Evolutionary conservation across 257 asterid genomes (phyloP).

Genomic region (Solanum tacnaense): DNA sequence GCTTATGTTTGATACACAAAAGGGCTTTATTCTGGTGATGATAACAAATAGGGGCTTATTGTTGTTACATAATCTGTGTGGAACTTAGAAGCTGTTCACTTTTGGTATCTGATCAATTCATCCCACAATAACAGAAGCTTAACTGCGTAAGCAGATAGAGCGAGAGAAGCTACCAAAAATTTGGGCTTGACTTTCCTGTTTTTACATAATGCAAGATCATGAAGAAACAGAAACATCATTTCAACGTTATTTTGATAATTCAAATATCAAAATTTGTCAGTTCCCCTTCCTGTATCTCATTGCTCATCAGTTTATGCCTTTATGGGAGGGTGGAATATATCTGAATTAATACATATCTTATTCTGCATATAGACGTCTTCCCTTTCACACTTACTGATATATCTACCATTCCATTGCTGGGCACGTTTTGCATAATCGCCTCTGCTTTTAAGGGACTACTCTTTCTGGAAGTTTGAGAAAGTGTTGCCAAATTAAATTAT

Average conservation of each 20-base stretch:
- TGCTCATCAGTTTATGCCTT: neutral
- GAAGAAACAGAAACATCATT: neutral
- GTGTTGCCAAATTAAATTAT: neutral
- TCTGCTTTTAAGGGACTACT: neutral
- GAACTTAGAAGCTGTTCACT: neutral
- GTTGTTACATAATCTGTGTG: neutral
- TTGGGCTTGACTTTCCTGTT: neutral
- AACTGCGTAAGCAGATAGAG: neutral
- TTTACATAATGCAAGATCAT: neutral
- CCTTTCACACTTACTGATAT: neutral
- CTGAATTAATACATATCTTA: neutral
- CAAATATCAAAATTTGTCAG: neutral
- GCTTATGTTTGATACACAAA: neutral
- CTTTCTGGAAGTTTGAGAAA: neutral
- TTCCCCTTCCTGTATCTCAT: neutral
- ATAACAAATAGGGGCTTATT: neutral
- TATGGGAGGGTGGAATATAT: neutral
- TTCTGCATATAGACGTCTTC: neutral
- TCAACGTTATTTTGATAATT: neutral
- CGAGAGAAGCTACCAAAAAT: neutral
- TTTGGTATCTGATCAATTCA: neutral
- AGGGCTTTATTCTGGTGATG: neutral
- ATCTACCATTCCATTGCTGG: neutral
- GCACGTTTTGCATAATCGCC: neutral
- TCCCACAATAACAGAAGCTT: neutral